phyloP scores from a whole-genome alignment of 2,329 filamentous ascomycete genomes.

The Zasmidium cellare region DNA sequence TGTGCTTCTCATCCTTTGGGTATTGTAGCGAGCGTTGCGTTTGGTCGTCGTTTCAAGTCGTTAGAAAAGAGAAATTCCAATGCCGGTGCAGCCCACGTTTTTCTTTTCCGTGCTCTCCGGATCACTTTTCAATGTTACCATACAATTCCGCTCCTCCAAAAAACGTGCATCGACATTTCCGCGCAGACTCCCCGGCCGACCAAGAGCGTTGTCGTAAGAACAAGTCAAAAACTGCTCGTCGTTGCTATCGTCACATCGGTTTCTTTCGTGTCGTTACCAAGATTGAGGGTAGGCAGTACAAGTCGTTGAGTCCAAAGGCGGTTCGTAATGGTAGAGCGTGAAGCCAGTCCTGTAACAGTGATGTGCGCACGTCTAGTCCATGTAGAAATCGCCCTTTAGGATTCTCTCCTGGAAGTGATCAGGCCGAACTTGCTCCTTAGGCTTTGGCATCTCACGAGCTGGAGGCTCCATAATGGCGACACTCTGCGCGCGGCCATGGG shows the following conservation, averaged over 20 bases:
- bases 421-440: slow-evolving; percentile 62
- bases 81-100: neutral
- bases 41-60: neutral
- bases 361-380: slow-evolving; percentile 62
- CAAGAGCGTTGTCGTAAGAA: too few relatives aligned
- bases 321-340: neutral
- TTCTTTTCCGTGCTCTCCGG: neutral
- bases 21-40: neutral
- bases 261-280: too few relatives aligned
- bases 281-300: neutral
- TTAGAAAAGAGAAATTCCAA: neutral
- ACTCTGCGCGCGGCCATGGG: slow-evolving; percentile 69
- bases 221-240: too few relatives aligned
- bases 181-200: too few relatives aligned
- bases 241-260: too few relatives aligned
- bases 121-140: too few relatives aligned
- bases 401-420: slow-evolving; percentile 97
- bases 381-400: slow-evolving; percentile 95
- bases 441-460: slow-evolving; percentile 47
- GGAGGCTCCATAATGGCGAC: slow-evolving; percentile 63
- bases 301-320: neutral
- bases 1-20: neutral
- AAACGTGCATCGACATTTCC: too few relatives aligned
- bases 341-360: neutral
- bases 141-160: too few relatives aligned